A percentile compares a stretch with the other conserved stretches of the same genome.
Evolutionary conservation across 2,329 filamentous ascomycete species (phyloP).

Genomic region (Colletotrichum navitas): DNA sequence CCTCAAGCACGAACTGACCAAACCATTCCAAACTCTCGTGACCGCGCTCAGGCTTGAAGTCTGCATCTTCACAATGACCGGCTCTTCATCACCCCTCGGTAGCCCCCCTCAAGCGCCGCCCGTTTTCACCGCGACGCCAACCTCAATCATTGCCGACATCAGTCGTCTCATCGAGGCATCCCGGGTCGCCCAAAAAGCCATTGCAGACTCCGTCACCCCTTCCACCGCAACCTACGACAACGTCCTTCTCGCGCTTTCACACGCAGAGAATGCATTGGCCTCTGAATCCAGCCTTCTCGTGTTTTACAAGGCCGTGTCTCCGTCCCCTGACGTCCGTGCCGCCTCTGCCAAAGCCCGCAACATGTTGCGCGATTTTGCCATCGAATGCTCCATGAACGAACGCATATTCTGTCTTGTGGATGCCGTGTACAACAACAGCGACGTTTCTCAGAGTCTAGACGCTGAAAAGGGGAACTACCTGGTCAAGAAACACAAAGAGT

Average conservation of each 20-base stretch:
- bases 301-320: constrained; percentile 29
- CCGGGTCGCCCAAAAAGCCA: neutral
- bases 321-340: constrained; percentile 7
- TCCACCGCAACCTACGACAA: constrained; percentile 20
- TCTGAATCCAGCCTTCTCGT: neutral
- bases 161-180: neutral
- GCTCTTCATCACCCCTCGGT: neutral
- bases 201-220: neutral
- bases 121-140: constrained; percentile 2
- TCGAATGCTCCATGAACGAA: neutral
- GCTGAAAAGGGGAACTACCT: constrained; percentile 1
- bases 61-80: neutral
- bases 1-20: neutral
- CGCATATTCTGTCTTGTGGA: constrained; percentile 19
- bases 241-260: constrained; percentile 6
- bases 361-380: neutral
- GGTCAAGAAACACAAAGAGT: constrained; percentile 2
- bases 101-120: constrained; percentile 8
- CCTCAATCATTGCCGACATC: neutral
- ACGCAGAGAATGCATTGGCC: constrained; percentile 19
- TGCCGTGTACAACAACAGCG: neutral
- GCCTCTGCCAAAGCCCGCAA: constrained; percentile 8
- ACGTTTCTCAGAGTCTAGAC: neutral
- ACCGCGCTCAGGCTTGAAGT: neutral
- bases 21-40: neutral